These are phyloP conservation scores for Hypoxylon sp. DNA, from an alignment of 2,329 filamentous ascomycete genomes.

Conservation along the genomic window DNA sequence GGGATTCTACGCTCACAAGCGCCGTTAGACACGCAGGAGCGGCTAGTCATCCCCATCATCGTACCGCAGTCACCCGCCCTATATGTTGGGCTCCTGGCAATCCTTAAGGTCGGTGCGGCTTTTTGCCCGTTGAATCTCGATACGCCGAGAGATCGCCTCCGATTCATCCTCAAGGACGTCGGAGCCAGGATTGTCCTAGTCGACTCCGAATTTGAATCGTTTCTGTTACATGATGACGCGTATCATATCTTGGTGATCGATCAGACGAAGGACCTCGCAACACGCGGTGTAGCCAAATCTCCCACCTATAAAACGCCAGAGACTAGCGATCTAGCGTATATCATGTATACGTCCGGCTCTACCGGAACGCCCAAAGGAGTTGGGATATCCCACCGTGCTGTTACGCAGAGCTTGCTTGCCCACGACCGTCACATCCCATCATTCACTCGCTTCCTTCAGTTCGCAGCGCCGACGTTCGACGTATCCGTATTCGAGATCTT, in stretches of 20 bases:
- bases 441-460: slow-evolving; percentile 88
- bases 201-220: slow-evolving; percentile 64
- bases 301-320: slow-evolving; percentile 34
- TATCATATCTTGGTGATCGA: slow-evolving; percentile 59
- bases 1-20: slow-evolving; percentile 49
- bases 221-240: slow-evolving; percentile 50
- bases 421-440: slow-evolving; percentile 83
- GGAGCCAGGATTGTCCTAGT: slow-evolving; percentile 78
- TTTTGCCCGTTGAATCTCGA: slow-evolving; percentile 90
- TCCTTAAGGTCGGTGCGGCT: slow-evolving; percentile 84
- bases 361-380: slow-evolving; percentile 93
- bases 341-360: slow-evolving; percentile 94
- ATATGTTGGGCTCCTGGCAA: slow-evolving; percentile 82
- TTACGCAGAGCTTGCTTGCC: slow-evolving; percentile 84
- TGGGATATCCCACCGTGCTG: slow-evolving; percentile 82
- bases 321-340: slow-evolving; percentile 76
- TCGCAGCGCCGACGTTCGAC: slow-evolving; percentile 93
- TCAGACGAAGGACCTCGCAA: slow-evolving; percentile 35
- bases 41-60: slow-evolving; percentile 79
- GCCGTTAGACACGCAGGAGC: slow-evolving; percentile 38
- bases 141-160: slow-evolving; percentile 80
- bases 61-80: slow-evolving; percentile 82
- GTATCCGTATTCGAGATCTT: slow-evolving; percentile 97
- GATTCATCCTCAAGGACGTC: slow-evolving; percentile 86
- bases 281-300: not conserved